Percentiles rank a stretch among this genome's conserved stretches.
These are phyloP conservation scores for Psilocybe sp. DNA, from an alignment of 768 basidiomycete species.

Conservation along the genomic window DNA sequence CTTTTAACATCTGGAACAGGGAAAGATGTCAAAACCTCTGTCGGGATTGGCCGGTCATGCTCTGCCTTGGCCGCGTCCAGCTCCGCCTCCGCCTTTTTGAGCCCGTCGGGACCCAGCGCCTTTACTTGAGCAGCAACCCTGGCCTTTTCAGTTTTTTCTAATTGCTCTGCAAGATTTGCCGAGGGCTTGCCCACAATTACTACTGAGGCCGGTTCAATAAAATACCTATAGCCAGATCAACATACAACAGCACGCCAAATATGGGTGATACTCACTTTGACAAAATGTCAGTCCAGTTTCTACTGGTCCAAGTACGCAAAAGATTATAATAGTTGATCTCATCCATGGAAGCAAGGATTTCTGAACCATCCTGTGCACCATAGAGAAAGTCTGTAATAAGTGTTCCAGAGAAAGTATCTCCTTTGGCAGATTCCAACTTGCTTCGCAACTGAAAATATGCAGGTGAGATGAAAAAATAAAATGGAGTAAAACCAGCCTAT, in stretches of 20 bases:
- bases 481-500: slow-evolving; percentile 7
- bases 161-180: slow-evolving; percentile 70
- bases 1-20: slow-evolving; percentile 88
- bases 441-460: slow-evolving; percentile 63
- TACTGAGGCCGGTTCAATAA: slow-evolving; percentile 66
- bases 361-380: slow-evolving; percentile 77
- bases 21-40: slow-evolving; percentile 77
- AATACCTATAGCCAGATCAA: slow-evolving; percentile 54
- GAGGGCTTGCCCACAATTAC: slow-evolving; percentile 90
- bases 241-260: not conserved
- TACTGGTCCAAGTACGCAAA: slow-evolving; percentile 68
- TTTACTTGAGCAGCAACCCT: slow-evolving; percentile 69
- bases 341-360: slow-evolving; percentile 69
- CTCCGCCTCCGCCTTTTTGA: slow-evolving; percentile 62
- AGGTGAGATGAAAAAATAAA: slow-evolving; percentile 2
- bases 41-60: slow-evolving; percentile 80
- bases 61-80: slow-evolving; percentile 84
- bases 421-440: slow-evolving; percentile 78
- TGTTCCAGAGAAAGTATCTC: slow-evolving; percentile 71
- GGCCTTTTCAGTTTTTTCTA: slow-evolving; percentile 79
- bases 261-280: slow-evolving; percentile 46
- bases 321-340: slow-evolving; percentile 71
- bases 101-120: slow-evolving; percentile 75
- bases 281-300: slow-evolving; percentile 77
- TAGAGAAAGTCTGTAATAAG: slow-evolving; percentile 87